These are phyloP conservation scores for Aquilaria agallochum DNA, from an alignment of 441 rosid species.

Conservation along the genomic window DNA sequence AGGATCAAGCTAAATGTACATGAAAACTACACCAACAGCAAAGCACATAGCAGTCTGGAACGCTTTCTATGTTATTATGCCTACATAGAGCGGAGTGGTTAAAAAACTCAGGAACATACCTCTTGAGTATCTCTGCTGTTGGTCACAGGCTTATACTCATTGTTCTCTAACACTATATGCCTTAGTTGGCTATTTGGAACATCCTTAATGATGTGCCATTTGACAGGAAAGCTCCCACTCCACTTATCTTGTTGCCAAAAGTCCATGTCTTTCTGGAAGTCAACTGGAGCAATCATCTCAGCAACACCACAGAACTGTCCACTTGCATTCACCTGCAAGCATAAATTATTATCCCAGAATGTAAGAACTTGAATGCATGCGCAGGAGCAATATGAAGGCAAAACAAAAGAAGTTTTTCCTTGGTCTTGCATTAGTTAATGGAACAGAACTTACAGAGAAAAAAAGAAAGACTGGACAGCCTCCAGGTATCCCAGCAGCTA, in stretches of 20 bases:
- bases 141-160: constrained; percentile 92
- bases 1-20: too few species aligned
- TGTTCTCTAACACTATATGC: constrained; percentile 79
- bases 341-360: constrained; percentile 13
- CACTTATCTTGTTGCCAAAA: constrained; percentile 99
- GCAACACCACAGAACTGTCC: constrained; percentile 96
- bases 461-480: constrained; percentile 72
- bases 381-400: background rate
- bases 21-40: background rate
- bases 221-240: constrained; percentile 89
- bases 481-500: constrained; percentile 35
- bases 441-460: constrained; percentile 72
- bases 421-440: background rate
- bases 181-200: constrained; percentile 68
- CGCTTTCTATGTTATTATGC: too few species aligned
- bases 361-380: background rate
- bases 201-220: constrained; percentile 90
- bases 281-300: constrained; percentile 89
- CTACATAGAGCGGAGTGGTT: too few species aligned
- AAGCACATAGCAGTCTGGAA: background rate
- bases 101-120: constrained; percentile 30
- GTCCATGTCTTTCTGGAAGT: constrained; percentile 72
- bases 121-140: constrained; percentile 99
- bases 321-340: constrained; percentile 79
- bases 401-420: background rate